phyloP scores from a whole-genome alignment of 1,139 yeast genomes.

The Blastobotrys buckinghamii region DNA sequence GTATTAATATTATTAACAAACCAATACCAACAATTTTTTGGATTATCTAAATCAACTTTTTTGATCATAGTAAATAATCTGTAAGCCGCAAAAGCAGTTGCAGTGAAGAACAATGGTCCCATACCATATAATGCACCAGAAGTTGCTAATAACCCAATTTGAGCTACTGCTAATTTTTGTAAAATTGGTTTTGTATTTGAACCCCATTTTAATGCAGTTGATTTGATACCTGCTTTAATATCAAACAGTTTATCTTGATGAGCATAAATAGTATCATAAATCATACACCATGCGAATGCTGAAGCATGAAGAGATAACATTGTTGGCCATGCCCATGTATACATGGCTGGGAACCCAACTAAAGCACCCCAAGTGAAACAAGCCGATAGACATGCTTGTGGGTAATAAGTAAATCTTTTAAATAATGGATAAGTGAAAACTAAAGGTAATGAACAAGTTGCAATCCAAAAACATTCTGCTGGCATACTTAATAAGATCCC shows the following conservation, averaged over 20 bases:
- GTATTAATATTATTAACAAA: slow-evolving; percentile 74
- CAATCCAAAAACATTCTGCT: slow-evolving; percentile 71
- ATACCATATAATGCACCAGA: slow-evolving; percentile 78
- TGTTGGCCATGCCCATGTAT: slow-evolving; percentile 62
- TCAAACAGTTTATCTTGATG: slow-evolving; percentile 95
- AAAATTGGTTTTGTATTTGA: slow-evolving; percentile 64
- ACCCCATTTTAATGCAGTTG: slow-evolving; percentile 95
- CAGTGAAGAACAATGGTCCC: slow-evolving; percentile 76
- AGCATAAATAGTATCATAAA: slow-evolving; percentile 93
- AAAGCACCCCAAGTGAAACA: slow-evolving; percentile 96
- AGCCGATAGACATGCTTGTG: slow-evolving; percentile 74
- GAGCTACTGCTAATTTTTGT: slow-evolving; percentile 57
- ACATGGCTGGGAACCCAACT: slow-evolving; percentile 94
- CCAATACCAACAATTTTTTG: slow-evolving; percentile 74
- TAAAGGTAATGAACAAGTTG: slow-evolving; percentile 72
- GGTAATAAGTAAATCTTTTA: slow-evolving; percentile 91
- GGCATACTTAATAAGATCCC: slow-evolving; percentile 71
- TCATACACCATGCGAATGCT: slow-evolving; percentile 88
- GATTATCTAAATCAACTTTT: slow-evolving; percentile 70
- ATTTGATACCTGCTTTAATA: slow-evolving; percentile 81
- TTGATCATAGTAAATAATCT: slow-evolving; percentile 62
- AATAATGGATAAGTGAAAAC: slow-evolving; percentile 88
- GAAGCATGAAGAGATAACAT: slow-evolving; percentile 75
- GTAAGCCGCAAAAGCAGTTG: slow-evolving; percentile 61
- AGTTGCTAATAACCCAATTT: slow-evolving; percentile 54